Conservation (phyloP, 306 rosid genomes). For the Betula pendula region DNA sequence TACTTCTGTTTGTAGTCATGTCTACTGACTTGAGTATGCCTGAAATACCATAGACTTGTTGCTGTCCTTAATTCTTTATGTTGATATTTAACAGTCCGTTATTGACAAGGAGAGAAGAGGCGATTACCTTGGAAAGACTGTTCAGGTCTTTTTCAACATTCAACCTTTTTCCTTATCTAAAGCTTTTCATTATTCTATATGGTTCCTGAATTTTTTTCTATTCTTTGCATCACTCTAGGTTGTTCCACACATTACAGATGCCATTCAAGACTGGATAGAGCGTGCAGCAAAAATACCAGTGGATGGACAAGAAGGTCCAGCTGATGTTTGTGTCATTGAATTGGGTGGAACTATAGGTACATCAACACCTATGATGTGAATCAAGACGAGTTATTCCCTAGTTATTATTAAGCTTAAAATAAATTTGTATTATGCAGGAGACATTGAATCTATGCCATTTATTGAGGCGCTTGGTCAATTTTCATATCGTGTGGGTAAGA, state of each 20-base stretch:
- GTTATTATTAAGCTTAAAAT: constrained; percentile 13
- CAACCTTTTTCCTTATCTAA: constrained; percentile 2
- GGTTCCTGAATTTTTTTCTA: constrained; percentile 29
- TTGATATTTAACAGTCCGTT: constrained; percentile 53
- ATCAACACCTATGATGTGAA: constrained; percentile 6
- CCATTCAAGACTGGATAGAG: constrained; percentile 93
- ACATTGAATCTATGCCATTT: constrained; percentile 83
- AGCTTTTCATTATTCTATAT: constrained; percentile 8
- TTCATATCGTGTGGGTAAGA: constrained; percentile 81
- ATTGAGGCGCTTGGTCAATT: constrained; percentile 89
- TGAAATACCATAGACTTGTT: neutral
- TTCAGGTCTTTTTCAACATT: constrained; percentile 54
- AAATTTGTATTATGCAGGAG: constrained; percentile 55
- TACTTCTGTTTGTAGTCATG: constrained; percentile 3
- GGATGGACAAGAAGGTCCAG: constrained; percentile 78
- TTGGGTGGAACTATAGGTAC: constrained; percentile 92
- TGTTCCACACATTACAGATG: constrained; percentile 86
- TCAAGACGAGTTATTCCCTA: neutral
- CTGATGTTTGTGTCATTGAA: constrained; percentile 92
- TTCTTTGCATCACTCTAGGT: constrained; percentile 45
- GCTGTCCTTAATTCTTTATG: constrained; percentile 9
- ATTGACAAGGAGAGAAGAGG: constrained; percentile 82
- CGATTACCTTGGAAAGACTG: constrained; percentile 89
- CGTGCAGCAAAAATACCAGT: constrained; percentile 79
- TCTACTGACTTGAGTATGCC: constrained; percentile 2